phyloP scores from a whole-genome alignment of 257 asterid species.

The Linderniella brevidens region DNA sequence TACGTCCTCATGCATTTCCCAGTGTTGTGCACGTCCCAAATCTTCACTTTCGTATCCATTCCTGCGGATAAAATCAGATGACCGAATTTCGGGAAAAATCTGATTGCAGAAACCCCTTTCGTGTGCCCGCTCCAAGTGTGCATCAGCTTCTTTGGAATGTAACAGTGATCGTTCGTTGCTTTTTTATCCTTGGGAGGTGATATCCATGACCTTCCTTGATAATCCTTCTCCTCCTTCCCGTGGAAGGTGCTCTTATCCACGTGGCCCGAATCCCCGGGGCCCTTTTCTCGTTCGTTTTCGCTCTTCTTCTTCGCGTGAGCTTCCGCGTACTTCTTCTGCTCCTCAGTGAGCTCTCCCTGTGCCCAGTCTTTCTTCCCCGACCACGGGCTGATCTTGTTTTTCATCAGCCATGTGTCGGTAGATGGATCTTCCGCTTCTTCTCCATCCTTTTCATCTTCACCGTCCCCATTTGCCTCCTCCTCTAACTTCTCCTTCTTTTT shows the following conservation, averaged over 20 bases:
- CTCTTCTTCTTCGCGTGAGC: conserved; percentile 92
- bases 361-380: conserved; percentile 74
- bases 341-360: conserved; percentile 74
- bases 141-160: conserved; percentile 82
- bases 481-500: conserved; percentile 66
- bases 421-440: conserved; percentile 65
- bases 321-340: conserved; percentile 96
- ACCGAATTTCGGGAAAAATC: conserved; percentile 89
- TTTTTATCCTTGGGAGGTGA: conserved; percentile 94
- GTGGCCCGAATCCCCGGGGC: conserved; percentile 30
- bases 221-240: conserved; percentile 89
- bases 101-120: conserved; percentile 87
- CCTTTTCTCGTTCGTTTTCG: conserved; percentile 59
- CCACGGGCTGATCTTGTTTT: conserved; percentile 94
- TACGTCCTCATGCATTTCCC: conserved; percentile 96
- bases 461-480: conserved; percentile 21
- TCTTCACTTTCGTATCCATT: conserved; percentile 92
- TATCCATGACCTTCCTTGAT: conserved; percentile 97
- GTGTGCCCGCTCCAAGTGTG: conserved; percentile 99
- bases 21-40: conserved; percentile 85
- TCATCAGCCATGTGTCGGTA: conserved; percentile 70
- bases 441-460: conserved; percentile 24
- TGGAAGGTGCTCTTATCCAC: conserved; percentile 75
- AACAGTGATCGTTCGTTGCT: conserved; percentile 91
- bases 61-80: conserved; percentile 93